Percentiles rank a stretch among this genome's conserved stretches.
phyloP scores from a whole-genome alignment of 2,329 filamentous ascomycete species.

The Trichoderma hamatum region DNA sequence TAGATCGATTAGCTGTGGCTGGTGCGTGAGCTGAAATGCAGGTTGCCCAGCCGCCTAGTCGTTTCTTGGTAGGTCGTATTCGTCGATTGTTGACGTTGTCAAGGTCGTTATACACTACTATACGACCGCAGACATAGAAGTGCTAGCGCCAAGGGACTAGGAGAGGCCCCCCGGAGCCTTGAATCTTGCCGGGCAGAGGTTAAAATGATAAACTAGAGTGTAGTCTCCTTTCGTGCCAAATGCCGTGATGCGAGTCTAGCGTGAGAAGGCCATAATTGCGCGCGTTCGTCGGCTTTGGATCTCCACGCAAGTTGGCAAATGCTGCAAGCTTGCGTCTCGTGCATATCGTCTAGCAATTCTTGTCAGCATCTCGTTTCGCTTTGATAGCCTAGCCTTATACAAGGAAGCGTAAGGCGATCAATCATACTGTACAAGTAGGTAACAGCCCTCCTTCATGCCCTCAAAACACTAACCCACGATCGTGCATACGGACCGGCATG shows the following conservation, averaged over 20 bases:
- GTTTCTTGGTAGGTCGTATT: not conserved
- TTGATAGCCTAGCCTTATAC: not conserved
- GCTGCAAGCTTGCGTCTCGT: not conserved
- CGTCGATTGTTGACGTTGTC: not conserved
- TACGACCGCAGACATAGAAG: not conserved
- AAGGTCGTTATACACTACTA: not conserved
- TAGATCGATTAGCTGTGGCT: not conserved
- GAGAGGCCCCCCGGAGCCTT: not conserved
- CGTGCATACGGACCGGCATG: not conserved
- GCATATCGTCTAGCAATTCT: not conserved
- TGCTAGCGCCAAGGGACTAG: not conserved
- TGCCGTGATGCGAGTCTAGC: not conserved
- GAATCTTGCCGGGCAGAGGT: not conserved
- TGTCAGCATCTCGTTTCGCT: not conserved
- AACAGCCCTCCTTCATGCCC: not conserved
- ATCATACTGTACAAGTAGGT: not conserved
- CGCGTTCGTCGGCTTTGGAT: not conserved
- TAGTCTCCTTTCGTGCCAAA: not conserved
- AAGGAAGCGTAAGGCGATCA: not conserved
- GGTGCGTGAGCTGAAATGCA: slow-evolving; percentile 17
- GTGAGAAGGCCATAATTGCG: not conserved
- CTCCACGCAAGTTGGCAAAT: not conserved
- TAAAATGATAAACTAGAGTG: not conserved
- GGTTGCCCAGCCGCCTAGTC: not conserved
- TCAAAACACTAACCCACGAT: not conserved